phyloP scores from a whole-genome alignment of 169 alveolate species.

The Eimeria tenella region DNA sequence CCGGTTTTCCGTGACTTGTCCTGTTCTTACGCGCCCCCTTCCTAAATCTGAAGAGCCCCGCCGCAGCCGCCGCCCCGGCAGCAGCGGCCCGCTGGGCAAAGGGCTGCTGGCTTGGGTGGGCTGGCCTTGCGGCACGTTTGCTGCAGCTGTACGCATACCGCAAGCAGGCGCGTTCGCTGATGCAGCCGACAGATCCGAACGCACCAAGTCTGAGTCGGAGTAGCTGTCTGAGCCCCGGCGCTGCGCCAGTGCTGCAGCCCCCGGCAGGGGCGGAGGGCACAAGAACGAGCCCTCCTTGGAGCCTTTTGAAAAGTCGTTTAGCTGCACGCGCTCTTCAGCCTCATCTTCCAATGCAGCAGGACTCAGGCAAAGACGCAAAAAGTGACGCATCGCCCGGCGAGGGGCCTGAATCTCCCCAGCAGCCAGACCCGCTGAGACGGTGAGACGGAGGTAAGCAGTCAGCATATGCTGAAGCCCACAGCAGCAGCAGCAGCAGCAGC shows the following conservation, averaged over 20 bases:
- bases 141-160: not conserved
- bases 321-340: not conserved
- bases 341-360: constrained; percentile 13
- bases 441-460: constrained; percentile 49
- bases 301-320: not conserved
- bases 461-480: constrained; percentile 50
- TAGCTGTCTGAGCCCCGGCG: not conserved
- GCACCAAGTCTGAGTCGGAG: not conserved
- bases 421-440: not conserved
- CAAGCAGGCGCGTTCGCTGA: not conserved
- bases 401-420: constrained; percentile 48
- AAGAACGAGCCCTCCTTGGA: too few species aligned
- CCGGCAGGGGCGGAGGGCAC: not conserved
- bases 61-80: constrained; percentile 20
- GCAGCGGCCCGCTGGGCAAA: not conserved
- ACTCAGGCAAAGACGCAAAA: constrained; percentile 54
- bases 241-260: constrained; percentile 17
- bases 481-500: constrained; percentile 29
- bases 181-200: not conserved
- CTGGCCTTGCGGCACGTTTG: too few species aligned
- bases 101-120: not conserved
- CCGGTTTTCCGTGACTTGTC: constrained; percentile 10
- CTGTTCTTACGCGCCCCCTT: not conserved
- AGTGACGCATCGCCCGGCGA: constrained; percentile 46
- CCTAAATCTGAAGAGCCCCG: not conserved